Conservation (phyloP, 2,329 filamentous ascomycete genomes). For the Exophiala viscosa region DNA sequence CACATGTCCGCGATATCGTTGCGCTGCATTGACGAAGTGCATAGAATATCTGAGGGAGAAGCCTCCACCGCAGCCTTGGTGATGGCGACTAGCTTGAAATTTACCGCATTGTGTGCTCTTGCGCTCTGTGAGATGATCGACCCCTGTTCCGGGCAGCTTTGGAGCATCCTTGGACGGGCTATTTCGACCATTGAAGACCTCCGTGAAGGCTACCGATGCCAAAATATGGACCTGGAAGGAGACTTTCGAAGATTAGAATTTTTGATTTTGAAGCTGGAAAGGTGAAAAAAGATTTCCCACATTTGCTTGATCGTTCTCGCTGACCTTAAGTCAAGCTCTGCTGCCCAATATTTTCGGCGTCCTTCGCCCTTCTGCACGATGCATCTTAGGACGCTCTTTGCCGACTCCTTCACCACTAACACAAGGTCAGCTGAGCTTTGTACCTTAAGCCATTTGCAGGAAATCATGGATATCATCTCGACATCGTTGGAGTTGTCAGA, state of each 20-base stretch:
- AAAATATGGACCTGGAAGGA: background rate
- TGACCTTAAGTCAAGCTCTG: conserved; percentile 1
- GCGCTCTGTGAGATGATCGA: conserved; percentile 11
- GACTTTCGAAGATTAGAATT: conserved; percentile 2
- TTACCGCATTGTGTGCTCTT: conserved; percentile 13
- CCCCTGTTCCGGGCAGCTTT: conserved; percentile 10
- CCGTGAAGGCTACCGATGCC: background rate
- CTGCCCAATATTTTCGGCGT: conserved; percentile 4
- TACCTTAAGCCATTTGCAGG: background rate
- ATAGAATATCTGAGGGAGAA: background rate
- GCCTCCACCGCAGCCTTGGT: background rate
- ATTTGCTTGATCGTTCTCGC: background rate
- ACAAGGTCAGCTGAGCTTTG: conserved; percentile 2
- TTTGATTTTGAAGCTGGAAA: conserved; percentile 9
- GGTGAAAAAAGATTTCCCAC: conserved; percentile 1
- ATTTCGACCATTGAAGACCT: conserved; percentile 13
- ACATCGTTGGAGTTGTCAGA: background rate
- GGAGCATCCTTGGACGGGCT: conserved; percentile 13
- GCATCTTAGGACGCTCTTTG: background rate
- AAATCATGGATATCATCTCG: background rate
- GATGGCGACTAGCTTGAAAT: conserved; percentile 3
- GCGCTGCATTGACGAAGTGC: conserved; percentile 3
- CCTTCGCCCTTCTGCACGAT: conserved; percentile 3
- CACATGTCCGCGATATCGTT: conserved; percentile 5
- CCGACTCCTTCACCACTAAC: background rate